Base-by-base conservation (phyloP, 495 filamentous ascomycete species). In the Bryoglossum gracile region DNA sequence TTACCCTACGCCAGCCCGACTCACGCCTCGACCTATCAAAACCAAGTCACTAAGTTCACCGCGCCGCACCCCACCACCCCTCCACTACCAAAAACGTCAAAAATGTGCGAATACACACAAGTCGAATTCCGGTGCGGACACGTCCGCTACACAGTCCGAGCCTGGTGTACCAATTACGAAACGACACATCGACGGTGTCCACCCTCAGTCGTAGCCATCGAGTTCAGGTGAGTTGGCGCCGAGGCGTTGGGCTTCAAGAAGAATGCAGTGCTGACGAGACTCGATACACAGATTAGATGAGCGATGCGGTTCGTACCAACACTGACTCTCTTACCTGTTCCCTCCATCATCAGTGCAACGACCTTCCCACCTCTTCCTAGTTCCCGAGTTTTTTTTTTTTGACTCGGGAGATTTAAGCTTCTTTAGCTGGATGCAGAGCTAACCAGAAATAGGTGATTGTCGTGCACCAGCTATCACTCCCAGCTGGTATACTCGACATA, bases 61-160 rank as follows among this genome's bases (percentile, higher is more conserved):
- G 16, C 33, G 26, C 43, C 26, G 43, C 48, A 43, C 38, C 43
- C 48, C 43, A 26, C 37, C 50, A 33, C 32, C 6, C 9, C n/a
- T n/a, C n/a, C n/a, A n/a, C n/a, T n/a, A n/a, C n/a, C n/a, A n/a
- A n/a, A n/a, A n/a, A n/a, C 14, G 23, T 19, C 33, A 11, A 51
- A 8, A 13, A 60, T 60, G 57, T 60, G 57, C 38, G 53, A 60
- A 24, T 60, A 60, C 26, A 60, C 57, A 18, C 57, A 60, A 38
- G 57, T 60, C 25, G 57, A 60, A 34, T 60, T 42, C 25, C 23
- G 47, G 4, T 60, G 57, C 43, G 54, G 57, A 22, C 23, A 60
- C 43, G 43, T 56, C 33, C 54, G 57, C 11, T 60, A 46, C 26
- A 60, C 54, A 8, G 57, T 60, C 3, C 35, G 57, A 45, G 57